Percentiles rank a stretch among this genome's conserved stretches.
Evolutionary conservation across 257 asterid species (phyloP).

Genomic region (Przewalskia tangutica): DNA sequence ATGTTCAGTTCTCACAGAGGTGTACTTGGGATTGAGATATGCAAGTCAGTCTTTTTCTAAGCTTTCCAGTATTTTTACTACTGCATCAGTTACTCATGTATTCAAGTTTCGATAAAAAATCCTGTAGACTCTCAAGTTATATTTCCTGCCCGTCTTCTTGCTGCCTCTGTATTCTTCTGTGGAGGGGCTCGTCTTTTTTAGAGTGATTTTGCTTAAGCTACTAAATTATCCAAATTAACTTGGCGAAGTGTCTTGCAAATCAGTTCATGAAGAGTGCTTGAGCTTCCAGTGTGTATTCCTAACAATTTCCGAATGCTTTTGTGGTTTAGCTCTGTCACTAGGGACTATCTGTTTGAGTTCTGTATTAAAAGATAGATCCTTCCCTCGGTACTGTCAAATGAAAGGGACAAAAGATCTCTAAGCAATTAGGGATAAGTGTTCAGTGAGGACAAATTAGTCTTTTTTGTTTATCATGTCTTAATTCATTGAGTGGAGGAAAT

Average conservation of each 20-base stretch:
- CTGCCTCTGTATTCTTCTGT: neutral
- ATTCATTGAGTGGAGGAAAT: neutral
- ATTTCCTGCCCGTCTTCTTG: neutral
- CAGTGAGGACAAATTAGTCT: neutral
- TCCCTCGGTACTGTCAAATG: neutral
- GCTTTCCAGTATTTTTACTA: neutral
- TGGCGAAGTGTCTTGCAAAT: neutral
- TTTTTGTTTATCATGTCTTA: neutral
- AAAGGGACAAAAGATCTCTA: neutral
- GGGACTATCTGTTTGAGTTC: neutral
- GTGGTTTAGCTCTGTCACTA: neutral
- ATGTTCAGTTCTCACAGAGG: neutral
- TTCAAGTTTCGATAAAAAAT: neutral
- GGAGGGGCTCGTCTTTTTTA: neutral
- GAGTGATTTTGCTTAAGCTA: neutral
- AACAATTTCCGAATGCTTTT: neutral
- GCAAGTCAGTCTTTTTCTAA: neutral
- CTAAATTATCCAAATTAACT: neutral
- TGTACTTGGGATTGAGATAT: neutral
- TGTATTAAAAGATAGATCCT: neutral
- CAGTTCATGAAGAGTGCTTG: neutral
- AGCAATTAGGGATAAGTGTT: neutral
- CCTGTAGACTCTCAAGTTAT: neutral
- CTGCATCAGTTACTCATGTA: neutral
- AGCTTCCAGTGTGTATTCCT: neutral